These are phyloP conservation scores for Colletotrichum tropicicola DNA, from an alignment of 2,329 filamentous ascomycete genomes.

Conservation along the genomic window DNA sequence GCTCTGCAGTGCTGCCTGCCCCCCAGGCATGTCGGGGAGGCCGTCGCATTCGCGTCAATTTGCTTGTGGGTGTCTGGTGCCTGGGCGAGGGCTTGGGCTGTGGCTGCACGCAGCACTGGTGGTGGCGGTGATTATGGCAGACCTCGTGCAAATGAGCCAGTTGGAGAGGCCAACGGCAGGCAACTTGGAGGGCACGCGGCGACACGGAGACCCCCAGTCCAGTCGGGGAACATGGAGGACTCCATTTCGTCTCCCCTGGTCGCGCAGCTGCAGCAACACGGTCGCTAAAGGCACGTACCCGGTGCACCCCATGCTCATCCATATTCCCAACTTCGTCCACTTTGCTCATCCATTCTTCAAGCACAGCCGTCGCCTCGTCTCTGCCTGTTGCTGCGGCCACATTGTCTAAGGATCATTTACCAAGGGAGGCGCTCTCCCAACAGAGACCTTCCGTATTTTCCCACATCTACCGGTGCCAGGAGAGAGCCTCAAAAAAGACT, in stretches of 20 bases:
- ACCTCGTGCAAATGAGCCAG: too few relatives aligned
- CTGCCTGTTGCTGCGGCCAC: not conserved
- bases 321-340: not conserved
- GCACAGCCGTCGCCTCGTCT: not conserved
- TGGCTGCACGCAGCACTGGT: too few relatives aligned
- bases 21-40: too few relatives aligned
- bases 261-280: not conserved
- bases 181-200: too few relatives aligned
- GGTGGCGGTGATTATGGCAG: too few relatives aligned
- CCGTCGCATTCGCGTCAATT: too few relatives aligned
- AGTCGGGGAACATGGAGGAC: not conserved
- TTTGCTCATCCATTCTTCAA: not conserved
- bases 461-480: not conserved
- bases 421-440: too few relatives aligned
- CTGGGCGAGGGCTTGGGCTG: too few relatives aligned
- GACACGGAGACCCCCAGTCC: not conserved
- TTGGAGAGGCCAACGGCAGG: too few relatives aligned
- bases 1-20: constrained; percentile 5
- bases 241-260: not conserved
- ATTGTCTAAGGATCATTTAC: not conserved
- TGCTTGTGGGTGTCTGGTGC: too few relatives aligned
- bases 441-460: not conserved
- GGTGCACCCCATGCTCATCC: too few relatives aligned
- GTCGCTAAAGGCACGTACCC: too few relatives aligned
- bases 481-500: not conserved